Percentiles rank a stretch among this genome's conserved stretches.
Evolutionary conservation across 352 stramenopile genomes (phyloP).

Genomic region (Stephanocyclus meneghinianus): DNA sequence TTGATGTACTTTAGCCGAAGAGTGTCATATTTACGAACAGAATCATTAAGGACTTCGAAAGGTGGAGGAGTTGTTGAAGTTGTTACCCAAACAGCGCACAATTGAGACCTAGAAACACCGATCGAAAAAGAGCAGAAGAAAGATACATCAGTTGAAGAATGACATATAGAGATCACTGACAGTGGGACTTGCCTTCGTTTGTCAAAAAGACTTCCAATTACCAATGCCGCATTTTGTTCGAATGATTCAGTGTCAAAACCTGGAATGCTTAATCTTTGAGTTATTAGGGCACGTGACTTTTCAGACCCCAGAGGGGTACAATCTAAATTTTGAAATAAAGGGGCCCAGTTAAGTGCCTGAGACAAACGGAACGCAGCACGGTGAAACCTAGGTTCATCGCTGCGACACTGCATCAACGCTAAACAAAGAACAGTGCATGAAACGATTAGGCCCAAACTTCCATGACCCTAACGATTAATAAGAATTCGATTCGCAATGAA

Average conservation of each 20-base stretch:
- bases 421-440: slow-evolving; percentile 1
- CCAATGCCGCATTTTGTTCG: slow-evolving; percentile 54
- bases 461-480: background rate
- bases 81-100: slow-evolving; percentile 80
- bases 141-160: background rate
- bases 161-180: background rate
- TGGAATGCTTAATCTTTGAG: slow-evolving; percentile 44
- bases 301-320: slow-evolving; percentile 11
- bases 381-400: slow-evolving; percentile 73
- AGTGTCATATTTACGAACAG: slow-evolving; percentile 78
- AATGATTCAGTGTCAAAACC: slow-evolving; percentile 61
- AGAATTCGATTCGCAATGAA: background rate
- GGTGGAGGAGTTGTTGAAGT: slow-evolving; percentile 62
- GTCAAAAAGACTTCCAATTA: slow-evolving; percentile 76
- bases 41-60: slow-evolving; percentile 79
- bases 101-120: slow-evolving; percentile 51
- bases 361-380: slow-evolving; percentile 76
- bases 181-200: slow-evolving; percentile 61
- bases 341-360: slow-evolving; percentile 78
- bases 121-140: background rate
- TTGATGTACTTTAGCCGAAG: slow-evolving; percentile 78
- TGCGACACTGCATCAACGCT: slow-evolving; percentile 68
- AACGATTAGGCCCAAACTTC: background rate
- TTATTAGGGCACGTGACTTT: slow-evolving; percentile 36
- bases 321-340: slow-evolving; percentile 66